Base-by-base conservation (phyloP, 305 asterid genomes). In the Fraxinus angustifolia region DNA sequence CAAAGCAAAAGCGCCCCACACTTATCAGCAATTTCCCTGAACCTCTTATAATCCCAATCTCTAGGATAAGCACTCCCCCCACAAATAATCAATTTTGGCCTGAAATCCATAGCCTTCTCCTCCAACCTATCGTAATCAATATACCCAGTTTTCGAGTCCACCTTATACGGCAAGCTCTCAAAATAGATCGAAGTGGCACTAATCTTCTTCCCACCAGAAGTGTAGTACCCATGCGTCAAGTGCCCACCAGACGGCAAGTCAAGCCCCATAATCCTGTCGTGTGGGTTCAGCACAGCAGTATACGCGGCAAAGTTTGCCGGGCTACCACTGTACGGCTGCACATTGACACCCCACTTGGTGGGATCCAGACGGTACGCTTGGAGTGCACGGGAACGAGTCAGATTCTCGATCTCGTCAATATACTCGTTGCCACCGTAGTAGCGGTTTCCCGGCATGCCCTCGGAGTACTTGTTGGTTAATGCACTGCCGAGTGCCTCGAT, bases 31-130 rank as follows among this genome's bases (percentile, higher is more conserved):
- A 93, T 75, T 70, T 87, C 90, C 74, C 88, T 89, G 42, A 95
- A 89, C 82, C 90, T 87, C 91, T 91, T 91, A 85, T 93, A 95
- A 85, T 95, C 98, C 97, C 98, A 95, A 53, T 93, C 97, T 82
- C 99, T 92, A 0, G 99, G 98, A 78, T 93, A 95, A 78, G 99
- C 93, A 88, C 99, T 95, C 14, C 97, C 98, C 4, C 99, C 98
- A 53, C 97, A 93, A 45, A 95, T 93, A 56, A 95, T 93, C 93
- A 95, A 50, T 73, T 90, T 95, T 0, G 99, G 99, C 88, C 99
- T 91, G 84, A 93, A 95, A 83, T 93, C 97, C 90, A 95, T n/a
- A 3, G 99, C 98, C 87, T 93, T 95, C 94, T 93, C 98, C 86
- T 93, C 98, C 94, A 95, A 81, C 80, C 40, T 87, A 71, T 88